Evolutionary conservation across 495 filamentous ascomycete species (phyloP), one percentile per base, ranked within the genome.

Genomic region (Tricharina praecox): DNA sequence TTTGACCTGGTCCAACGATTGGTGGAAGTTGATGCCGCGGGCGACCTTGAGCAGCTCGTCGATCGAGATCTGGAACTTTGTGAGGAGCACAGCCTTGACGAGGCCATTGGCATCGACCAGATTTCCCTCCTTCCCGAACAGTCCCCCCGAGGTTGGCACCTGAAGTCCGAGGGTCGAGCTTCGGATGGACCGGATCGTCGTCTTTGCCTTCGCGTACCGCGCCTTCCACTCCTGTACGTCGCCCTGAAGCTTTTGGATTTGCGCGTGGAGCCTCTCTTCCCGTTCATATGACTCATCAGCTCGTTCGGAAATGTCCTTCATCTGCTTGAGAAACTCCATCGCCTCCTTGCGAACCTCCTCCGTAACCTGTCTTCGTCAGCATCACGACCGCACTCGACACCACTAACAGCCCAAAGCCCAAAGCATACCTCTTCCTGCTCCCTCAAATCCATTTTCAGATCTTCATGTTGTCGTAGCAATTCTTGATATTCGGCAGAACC

Each of bases 11-110:
- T 83, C 74, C 28, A 92, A 74, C 21, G 88, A 77, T 38, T 70
- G 68, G 23, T 74, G 70, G 0, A 84, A 77, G 41, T 81, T 77
- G n/a, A 79, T 74, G 21, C 66, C 70, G 13, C 88, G 77, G 2
- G 83, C 84, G 34, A 69, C 69, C 28, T 76, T 77, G n/a, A 97
- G 68, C 3, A 96, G 73, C 56, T 95, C 90, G 58, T 96, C 90
- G 48, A 97, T 81, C 13, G 86, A 76, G 52, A 95, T 80, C 61
- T 97, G 90, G 70, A 93, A 96, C 52, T 83, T 84, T 28, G 90
- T 94, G 38, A 97, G 75, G 65, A 94, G 80, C 18, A 94, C 74
- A 63, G 94, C 87, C 63, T 80, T 83, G 39, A 97, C 76, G 20
- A 88, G 59, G 1, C 90, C 90, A 41, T 81, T 70, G 8, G 74